These are phyloP conservation scores for Tricholoma terreum DNA, from an alignment of 768 basidiomycete species.

Conservation along the genomic window DNA sequence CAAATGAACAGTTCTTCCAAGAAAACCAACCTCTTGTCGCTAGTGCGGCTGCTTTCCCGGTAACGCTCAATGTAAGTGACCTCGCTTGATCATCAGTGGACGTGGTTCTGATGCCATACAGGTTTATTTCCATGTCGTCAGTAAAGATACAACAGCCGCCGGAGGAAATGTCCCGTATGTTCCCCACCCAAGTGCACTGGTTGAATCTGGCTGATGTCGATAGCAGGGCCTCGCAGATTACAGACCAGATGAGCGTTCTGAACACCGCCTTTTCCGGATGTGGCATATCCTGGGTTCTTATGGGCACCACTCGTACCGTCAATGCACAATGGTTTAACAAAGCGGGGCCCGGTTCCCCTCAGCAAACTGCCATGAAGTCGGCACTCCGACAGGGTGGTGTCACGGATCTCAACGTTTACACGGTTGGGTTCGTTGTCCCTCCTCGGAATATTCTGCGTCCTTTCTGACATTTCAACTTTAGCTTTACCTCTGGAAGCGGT, in stretches of 20 bases:
- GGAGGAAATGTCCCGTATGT: constrained; percentile 45
- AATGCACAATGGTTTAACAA: constrained; percentile 49
- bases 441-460: not conserved
- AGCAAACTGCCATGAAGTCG: constrained; percentile 48
- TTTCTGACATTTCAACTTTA: constrained; percentile 9
- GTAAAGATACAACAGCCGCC: constrained; percentile 23
- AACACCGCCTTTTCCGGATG: constrained; percentile 37
- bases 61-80: constrained; percentile 17
- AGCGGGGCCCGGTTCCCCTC: constrained; percentile 31
- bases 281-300: constrained; percentile 40
- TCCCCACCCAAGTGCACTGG: not conserved
- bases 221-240: constrained; percentile 35
- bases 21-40: too few species aligned
- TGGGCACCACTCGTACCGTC: constrained; percentile 38
- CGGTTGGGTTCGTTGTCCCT: constrained; percentile 40
- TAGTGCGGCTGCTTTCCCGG: too few species aligned
- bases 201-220: constrained; percentile 4
- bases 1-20: constrained; percentile 40
- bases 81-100: not conserved
- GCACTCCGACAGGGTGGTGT: constrained; percentile 39
- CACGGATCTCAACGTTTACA: constrained; percentile 47
- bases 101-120: constrained; percentile 14
- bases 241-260: constrained; percentile 36
- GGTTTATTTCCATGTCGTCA: constrained; percentile 41
- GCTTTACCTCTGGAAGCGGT: constrained; percentile 36